These are phyloP conservation scores for Globisporangium canariense DNA, from an alignment of 352 stramenopile genomes.

Conservation along the genomic window DNA sequence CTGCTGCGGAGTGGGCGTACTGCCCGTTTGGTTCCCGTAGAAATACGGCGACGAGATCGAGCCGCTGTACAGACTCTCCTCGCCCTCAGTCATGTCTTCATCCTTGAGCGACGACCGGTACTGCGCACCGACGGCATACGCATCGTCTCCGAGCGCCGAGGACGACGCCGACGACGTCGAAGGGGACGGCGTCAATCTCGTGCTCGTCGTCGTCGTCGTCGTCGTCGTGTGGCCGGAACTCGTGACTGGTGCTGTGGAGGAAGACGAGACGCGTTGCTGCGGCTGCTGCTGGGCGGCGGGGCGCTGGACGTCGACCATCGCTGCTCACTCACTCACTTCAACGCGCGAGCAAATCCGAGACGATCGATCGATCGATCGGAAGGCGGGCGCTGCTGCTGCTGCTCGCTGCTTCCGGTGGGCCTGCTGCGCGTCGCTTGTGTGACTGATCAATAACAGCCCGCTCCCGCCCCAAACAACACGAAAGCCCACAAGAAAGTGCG, in stretches of 20 bases:
- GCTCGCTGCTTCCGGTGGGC: conserved; percentile 4
- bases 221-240: background rate
- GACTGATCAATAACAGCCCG: background rate
- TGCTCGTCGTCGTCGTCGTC: background rate
- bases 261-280: background rate
- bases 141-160: conserved; percentile 9
- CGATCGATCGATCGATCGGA: background rate
- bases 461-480: background rate
- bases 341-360: conserved; percentile 8
- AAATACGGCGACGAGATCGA: conserved; percentile 22
- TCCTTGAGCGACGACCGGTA: conserved; percentile 18
- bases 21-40: conserved; percentile 15
- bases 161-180: conserved; percentile 15
- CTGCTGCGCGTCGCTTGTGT: conserved; percentile 7
- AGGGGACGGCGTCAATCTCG: conserved; percentile 8
- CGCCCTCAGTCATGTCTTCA: conserved; percentile 18
- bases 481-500: conserved; percentile 11
- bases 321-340: background rate
- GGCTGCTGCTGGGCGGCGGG: conserved; percentile 6
- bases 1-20: conserved; percentile 12
- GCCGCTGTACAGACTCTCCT: conserved; percentile 18
- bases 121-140: conserved; percentile 1
- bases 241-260: background rate
- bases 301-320: conserved; percentile 35
- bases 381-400: background rate